phyloP scores from a whole-genome alignment of 257 asterid species.

The Fraxinus americana region DNA sequence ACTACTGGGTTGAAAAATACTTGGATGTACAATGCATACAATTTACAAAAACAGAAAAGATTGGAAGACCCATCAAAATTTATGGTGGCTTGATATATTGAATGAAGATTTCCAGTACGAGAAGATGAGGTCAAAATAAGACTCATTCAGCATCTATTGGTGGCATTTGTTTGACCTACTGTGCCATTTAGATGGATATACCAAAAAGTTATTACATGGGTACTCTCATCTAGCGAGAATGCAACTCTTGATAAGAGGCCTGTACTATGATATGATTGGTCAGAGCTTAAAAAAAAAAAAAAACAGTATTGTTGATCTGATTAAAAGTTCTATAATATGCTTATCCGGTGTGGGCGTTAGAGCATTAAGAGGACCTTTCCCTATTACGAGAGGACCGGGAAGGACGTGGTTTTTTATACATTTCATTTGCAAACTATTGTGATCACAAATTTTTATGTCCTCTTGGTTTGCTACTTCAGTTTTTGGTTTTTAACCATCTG shows the following conservation, averaged over 20 bases:
- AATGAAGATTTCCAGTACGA: not conserved
- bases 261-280: not conserved
- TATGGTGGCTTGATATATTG: not conserved
- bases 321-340: not conserved
- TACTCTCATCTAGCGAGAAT: not conserved
- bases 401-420: not conserved
- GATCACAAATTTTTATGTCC: not conserved
- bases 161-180: not conserved
- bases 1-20: not conserved
- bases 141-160: not conserved
- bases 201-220: not conserved
- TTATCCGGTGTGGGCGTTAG: too few relatives aligned
- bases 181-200: not conserved
- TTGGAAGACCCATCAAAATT: not conserved
- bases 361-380: too few relatives aligned
- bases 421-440: not conserved
- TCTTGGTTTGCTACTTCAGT: not conserved
- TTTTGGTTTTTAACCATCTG: not conserved
- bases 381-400: too few relatives aligned
- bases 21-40: not conserved
- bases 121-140: not conserved
- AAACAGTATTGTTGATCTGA: not conserved
- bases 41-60: too few relatives aligned
- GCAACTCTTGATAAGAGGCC: not conserved
- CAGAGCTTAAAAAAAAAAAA: not conserved